Conservation (phyloP, 2,329 filamentous ascomycete species). For the Fusarium begoniae region DNA sequence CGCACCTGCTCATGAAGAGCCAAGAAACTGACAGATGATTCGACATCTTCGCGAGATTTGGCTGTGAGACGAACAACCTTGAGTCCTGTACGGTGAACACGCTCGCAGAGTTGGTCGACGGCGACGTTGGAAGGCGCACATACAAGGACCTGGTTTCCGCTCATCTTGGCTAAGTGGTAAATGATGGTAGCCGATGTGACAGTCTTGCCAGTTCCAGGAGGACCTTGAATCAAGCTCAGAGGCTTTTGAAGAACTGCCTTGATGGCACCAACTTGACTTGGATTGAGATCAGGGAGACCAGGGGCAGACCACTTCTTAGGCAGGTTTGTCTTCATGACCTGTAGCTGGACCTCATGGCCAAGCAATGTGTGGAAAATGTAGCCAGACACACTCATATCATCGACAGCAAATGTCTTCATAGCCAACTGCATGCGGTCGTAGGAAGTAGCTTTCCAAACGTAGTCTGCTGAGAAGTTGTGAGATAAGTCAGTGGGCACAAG, state of each 20-base stretch:
- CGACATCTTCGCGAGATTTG: constrained; percentile 97
- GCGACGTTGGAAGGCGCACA: constrained; percentile 98
- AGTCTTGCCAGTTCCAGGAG: constrained; percentile 96
- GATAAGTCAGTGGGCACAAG: constrained; percentile 95
- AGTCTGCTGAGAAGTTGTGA: constrained; percentile 97
- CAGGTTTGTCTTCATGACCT: constrained; percentile 93
- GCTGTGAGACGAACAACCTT: constrained; percentile 99
- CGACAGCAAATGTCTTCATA: constrained; percentile 98
- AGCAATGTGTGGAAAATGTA: constrained; percentile 98
- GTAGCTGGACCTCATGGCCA: constrained; percentile 92
- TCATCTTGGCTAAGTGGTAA: constrained; percentile 95
- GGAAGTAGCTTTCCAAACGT: constrained; percentile 99
- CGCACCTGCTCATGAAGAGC: constrained; percentile 97
- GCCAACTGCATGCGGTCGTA: constrained; percentile 99
- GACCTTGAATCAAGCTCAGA: constrained; percentile 94
- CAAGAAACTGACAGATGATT: constrained; percentile 96
- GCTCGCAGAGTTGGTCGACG: constrained; percentile 97
- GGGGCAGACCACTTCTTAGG: constrained; percentile 98
- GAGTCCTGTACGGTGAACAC: constrained; percentile 91
- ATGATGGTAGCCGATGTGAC: constrained; percentile 99
- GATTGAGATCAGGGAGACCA: constrained; percentile 91
- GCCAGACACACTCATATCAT: constrained; percentile 97
- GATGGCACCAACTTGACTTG: constrained; percentile 94
- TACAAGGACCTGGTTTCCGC: constrained; percentile 91
- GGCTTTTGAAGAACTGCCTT: constrained; percentile 95